A percentile compares a stretch with the other conserved stretches of the same genome.
Conservation (phyloP, 2,329 filamentous ascomycete species). For the Ophidiomyces ophidiicola region DNA sequence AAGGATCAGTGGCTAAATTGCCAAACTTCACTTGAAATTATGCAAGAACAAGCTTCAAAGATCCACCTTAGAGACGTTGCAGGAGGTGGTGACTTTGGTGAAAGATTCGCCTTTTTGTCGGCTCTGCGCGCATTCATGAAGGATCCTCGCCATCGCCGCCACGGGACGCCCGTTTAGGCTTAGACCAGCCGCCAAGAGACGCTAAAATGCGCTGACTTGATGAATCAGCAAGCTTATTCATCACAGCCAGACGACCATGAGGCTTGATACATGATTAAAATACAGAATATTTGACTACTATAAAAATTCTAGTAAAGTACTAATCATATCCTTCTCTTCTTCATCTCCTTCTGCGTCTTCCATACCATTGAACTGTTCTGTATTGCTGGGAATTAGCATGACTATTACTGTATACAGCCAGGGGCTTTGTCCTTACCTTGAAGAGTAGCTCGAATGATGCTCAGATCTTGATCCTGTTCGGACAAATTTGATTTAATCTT, state of each 20-base stretch:
- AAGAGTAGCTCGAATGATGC: slow-evolving; percentile 53
- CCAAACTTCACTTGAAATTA: too few species aligned
- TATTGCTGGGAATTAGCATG: slow-evolving; percentile 15
- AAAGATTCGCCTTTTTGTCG: background rate
- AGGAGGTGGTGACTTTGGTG: too few species aligned
- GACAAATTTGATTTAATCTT: slow-evolving; percentile 53
- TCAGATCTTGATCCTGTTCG: slow-evolving; percentile 55
- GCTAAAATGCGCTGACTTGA: too few species aligned
- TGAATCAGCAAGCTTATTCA: too few species aligned
- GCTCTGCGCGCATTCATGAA: slow-evolving; percentile 9
- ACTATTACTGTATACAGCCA: background rate
- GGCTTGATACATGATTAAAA: background rate
- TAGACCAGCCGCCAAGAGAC: slow-evolving; percentile 11
- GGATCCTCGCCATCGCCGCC: slow-evolving; percentile 5
- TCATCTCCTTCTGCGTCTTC: slow-evolving; percentile 44
- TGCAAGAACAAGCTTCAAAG: background rate
- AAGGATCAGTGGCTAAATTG: background rate
- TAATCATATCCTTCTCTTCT: slow-evolving; percentile 52
- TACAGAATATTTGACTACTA: slow-evolving; percentile 10
- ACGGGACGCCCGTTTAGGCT: slow-evolving; percentile 9
- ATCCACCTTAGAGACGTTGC: background rate
- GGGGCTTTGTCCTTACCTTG: slow-evolving; percentile 37
- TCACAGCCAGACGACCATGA: slow-evolving; percentile 1
- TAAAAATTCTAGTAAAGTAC: slow-evolving; percentile 41
- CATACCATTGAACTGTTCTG: slow-evolving; percentile 51